Percentiles rank a stretch among this genome's conserved stretches.
phyloP scores from a whole-genome alignment of 768 basidiomycete genomes.

The Naganishia kalamii region DNA sequence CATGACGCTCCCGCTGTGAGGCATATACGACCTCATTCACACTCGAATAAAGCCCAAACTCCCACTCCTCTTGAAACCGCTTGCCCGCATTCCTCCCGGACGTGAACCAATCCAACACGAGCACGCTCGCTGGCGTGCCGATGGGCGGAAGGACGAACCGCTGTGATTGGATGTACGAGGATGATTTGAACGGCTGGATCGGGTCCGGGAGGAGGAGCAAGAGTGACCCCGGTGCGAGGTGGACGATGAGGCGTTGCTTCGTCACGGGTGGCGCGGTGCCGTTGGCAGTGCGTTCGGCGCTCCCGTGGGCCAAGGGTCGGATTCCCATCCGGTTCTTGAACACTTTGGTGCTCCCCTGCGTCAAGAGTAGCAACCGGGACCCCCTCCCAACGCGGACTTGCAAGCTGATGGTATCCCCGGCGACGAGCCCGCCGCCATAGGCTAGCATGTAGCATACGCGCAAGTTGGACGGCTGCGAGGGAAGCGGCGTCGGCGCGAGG shows the following conservation, averaged over 20 bases:
- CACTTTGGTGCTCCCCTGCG: constrained; percentile 88
- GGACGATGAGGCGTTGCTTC: constrained; percentile 59
- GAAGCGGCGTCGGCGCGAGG: constrained; percentile 59
- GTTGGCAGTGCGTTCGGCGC: constrained; percentile 18
- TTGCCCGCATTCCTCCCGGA: constrained; percentile 60
- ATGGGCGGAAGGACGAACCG: constrained; percentile 58
- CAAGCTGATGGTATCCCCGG: constrained; percentile 68
- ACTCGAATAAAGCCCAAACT: constrained; percentile 74
- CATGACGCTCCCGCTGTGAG: background rate
- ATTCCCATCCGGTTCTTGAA: constrained; percentile 68
- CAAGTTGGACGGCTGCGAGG: constrained; percentile 50
- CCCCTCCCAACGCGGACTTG: constrained; percentile 57
- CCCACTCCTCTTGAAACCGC: constrained; percentile 70
- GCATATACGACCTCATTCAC: constrained; percentile 65
- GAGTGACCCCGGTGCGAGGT: constrained; percentile 53
- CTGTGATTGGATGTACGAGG: constrained; percentile 78
- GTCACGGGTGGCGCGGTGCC: constrained; percentile 46
- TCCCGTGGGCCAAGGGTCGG: constrained; percentile 37
- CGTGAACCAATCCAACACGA: constrained; percentile 85
- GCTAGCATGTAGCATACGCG: constrained; percentile 71
- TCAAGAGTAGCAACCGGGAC: constrained; percentile 64
- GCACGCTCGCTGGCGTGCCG: constrained; percentile 53
- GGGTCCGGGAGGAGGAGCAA: constrained; percentile 85
- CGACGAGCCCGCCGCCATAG: constrained; percentile 88
- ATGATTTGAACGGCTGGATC: constrained; percentile 80